Evolutionary conservation across 331 rosid genomes (phyloP).

Genomic region (Malus hybrid): DNA sequence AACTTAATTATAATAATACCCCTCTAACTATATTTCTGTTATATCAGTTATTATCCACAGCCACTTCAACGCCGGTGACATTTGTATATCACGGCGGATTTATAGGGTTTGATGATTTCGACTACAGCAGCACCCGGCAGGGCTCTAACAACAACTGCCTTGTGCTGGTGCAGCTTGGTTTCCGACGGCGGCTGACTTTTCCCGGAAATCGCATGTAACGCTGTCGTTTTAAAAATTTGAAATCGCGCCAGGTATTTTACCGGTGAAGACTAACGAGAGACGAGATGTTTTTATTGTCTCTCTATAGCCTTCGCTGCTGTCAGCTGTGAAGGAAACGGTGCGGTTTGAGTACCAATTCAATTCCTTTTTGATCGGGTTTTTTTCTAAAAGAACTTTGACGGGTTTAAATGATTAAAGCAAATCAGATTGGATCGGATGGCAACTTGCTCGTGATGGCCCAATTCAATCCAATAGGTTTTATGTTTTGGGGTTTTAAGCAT

Average conservation of each 20-base stretch:
- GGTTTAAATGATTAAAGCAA: no score
- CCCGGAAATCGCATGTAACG: background rate
- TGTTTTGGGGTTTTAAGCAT: no score
- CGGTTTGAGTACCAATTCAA: background rate
- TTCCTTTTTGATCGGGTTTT: background rate
- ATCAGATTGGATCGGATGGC: no score
- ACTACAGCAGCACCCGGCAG: no score
- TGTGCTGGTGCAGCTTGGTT: background rate
- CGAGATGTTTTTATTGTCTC: background rate
- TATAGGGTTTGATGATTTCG: background rate
- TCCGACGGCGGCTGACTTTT: background rate
- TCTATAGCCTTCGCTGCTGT: background rate
- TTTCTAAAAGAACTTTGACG: no score
- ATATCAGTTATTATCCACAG: constrained; percentile 38
- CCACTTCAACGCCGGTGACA: constrained; percentile 29
- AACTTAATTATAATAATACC: no score
- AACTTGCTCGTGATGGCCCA: no score
- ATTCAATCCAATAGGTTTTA: no score
- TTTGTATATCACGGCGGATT: background rate
- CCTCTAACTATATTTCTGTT: no score
- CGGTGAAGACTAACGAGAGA: background rate
- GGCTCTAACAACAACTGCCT: background rate
- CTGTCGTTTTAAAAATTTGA: background rate
- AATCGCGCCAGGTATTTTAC: background rate
- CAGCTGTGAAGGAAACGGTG: background rate